phyloP scores from a whole-genome alignment of 129 eudicot species.

The Centrapalus pauciflorus region DNA sequence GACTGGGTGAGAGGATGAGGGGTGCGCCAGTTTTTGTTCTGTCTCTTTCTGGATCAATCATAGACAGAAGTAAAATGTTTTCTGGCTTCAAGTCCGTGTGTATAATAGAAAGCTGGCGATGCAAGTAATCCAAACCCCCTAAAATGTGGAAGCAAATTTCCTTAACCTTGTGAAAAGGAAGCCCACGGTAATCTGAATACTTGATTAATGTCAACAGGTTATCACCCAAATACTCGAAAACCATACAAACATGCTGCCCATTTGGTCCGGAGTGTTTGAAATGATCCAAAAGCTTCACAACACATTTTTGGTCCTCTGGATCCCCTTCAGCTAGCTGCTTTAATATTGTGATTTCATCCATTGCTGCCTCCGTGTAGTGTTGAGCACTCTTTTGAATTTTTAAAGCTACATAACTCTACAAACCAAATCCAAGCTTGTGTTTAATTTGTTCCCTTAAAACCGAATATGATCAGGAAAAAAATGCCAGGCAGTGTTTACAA shows the following conservation, averaged over 20 bases:
- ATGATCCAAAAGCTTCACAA: slow-evolving; percentile 90
- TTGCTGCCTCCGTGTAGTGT: slow-evolving; percentile 89
- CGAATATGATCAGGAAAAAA: slow-evolving; percentile 12
- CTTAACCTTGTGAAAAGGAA: slow-evolving; percentile 76
- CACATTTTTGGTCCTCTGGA: slow-evolving; percentile 72
- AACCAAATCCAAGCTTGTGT: background rate
- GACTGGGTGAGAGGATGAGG: slow-evolving; percentile 49
- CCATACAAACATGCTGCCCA: slow-evolving; percentile 98
- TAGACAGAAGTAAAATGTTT: slow-evolving; percentile 73
- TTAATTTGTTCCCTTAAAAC: background rate
- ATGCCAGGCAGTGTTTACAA: background rate
- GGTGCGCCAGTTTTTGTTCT: slow-evolving; percentile 61
- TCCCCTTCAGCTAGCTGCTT: slow-evolving; percentile 86
- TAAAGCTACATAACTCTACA: slow-evolving; percentile 79
- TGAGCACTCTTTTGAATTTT: slow-evolving; percentile 97
- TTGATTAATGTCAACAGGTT: slow-evolving; percentile 81
- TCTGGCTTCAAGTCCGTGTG: slow-evolving; percentile 96
- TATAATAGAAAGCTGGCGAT: slow-evolving; percentile 78
- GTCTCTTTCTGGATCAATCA: slow-evolving; percentile 72
- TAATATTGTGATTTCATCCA: slow-evolving; percentile 85
- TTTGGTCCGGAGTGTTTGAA: slow-evolving; percentile 93
- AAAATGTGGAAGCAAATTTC: slow-evolving; percentile 76
- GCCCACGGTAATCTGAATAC: slow-evolving; percentile 71
- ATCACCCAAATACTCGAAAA: slow-evolving; percentile 89
- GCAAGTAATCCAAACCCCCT: slow-evolving; percentile 92